phyloP scores from a whole-genome alignment of 2,329 filamentous ascomycete genomes.

The Ramichloridium luteum region DNA sequence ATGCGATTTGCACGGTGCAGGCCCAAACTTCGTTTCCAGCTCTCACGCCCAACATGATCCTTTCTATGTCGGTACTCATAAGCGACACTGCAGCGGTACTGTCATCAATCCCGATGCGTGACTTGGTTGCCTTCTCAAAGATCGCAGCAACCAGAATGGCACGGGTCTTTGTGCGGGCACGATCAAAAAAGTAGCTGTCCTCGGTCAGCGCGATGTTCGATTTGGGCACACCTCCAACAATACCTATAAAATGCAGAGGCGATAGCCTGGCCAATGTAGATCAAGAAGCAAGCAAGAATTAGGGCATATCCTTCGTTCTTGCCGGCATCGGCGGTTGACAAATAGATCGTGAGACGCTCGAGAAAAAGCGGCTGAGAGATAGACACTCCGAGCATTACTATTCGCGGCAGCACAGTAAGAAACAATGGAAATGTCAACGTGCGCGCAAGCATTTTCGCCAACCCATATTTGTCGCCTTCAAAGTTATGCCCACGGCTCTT shows the following conservation, averaged over 20 bases:
- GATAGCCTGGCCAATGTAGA: too few relatives aligned
- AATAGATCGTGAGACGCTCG: constrained; percentile 5
- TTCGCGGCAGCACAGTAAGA: too few relatives aligned
- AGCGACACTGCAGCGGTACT: constrained; percentile 11
- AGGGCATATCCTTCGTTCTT: too few relatives aligned
- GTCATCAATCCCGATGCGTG: constrained; percentile 9
- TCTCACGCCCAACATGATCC: constrained; percentile 9
- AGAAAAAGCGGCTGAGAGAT: constrained; percentile 12
- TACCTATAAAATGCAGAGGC: constrained; percentile 11
- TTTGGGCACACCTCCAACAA: constrained; percentile 11
- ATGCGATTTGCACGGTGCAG: constrained; percentile 14
- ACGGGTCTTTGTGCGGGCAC: constrained; percentile 14
- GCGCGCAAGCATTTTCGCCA: not conserved
- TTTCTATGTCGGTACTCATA: constrained; percentile 13
- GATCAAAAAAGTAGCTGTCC: too few relatives aligned
- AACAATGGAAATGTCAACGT: not conserved
- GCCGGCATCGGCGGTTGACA: constrained; percentile 5
- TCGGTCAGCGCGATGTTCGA: too few relatives aligned
- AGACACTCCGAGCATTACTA: too few relatives aligned
- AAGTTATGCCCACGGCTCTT: not conserved
- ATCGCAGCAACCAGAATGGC: constrained; percentile 10
- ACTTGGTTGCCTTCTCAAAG: constrained; percentile 7
- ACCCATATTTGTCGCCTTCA: not conserved
- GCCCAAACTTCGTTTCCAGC: constrained; percentile 11
- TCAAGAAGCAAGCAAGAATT: too few relatives aligned